Evolutionary conservation across 192 early-diverging fungal genomes (phyloP).

Genomic region (Allomyces arbusculus): DNA sequence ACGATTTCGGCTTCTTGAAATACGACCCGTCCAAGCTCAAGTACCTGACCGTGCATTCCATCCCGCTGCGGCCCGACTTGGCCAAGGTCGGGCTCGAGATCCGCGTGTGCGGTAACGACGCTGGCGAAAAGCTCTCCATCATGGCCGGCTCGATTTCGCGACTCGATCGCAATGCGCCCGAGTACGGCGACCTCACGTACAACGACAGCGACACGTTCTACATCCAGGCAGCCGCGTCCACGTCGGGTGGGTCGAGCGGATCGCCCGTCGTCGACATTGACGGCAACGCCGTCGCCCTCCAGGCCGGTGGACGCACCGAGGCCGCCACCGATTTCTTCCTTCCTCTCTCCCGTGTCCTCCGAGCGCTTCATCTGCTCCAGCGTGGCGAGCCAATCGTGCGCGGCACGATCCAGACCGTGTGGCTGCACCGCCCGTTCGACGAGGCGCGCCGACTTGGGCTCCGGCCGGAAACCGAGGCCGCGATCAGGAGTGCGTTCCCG

Average conservation of each 20-base stretch:
- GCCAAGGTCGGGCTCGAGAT: conserved; percentile 66
- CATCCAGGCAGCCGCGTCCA: conserved; percentile 56
- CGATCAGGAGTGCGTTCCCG: conserved; percentile 31
- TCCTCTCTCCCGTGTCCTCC: conserved; percentile 48
- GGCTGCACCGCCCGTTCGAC: conserved; percentile 52
- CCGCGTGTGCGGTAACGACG: conserved; percentile 59
- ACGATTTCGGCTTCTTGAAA: conserved; percentile 57
- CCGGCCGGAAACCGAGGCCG: conserved; percentile 33
- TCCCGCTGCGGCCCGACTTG: conserved; percentile 39
- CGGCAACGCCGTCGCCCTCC: conserved; percentile 59
- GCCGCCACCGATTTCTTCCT: conserved; percentile 75
- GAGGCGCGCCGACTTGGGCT: conserved; percentile 51
- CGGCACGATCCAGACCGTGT: conserved; percentile 55
- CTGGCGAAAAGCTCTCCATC: conserved; percentile 62
- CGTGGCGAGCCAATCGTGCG: conserved; percentile 20
- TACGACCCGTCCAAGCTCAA: conserved; percentile 46
- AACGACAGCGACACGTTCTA: conserved; percentile 49
- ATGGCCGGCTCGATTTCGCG: conserved; percentile 62
- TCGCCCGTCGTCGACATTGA: conserved; percentile 63
- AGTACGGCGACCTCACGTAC: conserved; percentile 57
- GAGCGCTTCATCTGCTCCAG: conserved; percentile 31
- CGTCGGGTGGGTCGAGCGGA: conserved; percentile 55
- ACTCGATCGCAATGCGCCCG: conserved; percentile 58
- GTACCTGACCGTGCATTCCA: conserved; percentile 47
- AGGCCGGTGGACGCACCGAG: conserved; percentile 50